These are phyloP conservation scores for Testicularia cyperi DNA, from an alignment of 1,284 basidiomycete genomes.

Conservation along the genomic window DNA sequence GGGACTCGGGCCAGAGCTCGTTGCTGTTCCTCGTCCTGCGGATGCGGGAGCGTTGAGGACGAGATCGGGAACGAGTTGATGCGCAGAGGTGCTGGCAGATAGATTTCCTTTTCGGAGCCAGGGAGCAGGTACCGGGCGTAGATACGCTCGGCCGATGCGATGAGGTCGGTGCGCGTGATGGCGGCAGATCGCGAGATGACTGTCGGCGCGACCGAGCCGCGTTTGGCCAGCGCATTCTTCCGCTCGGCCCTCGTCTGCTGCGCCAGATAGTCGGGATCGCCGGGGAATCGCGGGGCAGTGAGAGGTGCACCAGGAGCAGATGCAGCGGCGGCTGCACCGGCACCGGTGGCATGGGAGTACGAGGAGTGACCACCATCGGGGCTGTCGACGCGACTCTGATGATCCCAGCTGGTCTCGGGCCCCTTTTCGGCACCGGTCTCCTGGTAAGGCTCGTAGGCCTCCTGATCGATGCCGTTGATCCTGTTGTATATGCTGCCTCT, in stretches of 20 bases:
- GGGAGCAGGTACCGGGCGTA: conserved; percentile 82
- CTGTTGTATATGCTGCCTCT: conserved; percentile 86
- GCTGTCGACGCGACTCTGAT: conserved; percentile 28
- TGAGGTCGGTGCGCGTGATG: conserved; percentile 83
- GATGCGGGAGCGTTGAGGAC: conserved; percentile 69
- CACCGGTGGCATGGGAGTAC: conserved; percentile 18
- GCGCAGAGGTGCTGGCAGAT: conserved; percentile 69
- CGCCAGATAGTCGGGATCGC: conserved; percentile 52
- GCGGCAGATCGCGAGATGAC: conserved; percentile 81
- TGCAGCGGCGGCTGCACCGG: conserved; percentile 7
- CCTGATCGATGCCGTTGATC: conserved; percentile 71
- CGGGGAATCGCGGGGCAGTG: conserved; percentile 46
- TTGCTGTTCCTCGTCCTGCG: conserved; percentile 69
- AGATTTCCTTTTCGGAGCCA: conserved; percentile 76
- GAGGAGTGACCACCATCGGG: conserved; percentile 28
- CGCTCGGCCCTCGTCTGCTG: conserved; percentile 41
- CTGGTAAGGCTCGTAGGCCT: conserved; percentile 3
- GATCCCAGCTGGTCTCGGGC: conserved; percentile 21
- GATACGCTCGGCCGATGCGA: conserved; percentile 91
- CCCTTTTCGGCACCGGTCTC: conserved; percentile 2
- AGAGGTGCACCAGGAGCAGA: conserved; percentile 4
- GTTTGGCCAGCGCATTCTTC: conserved; percentile 46
- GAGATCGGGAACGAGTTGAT: conserved; percentile 63
- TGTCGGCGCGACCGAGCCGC: conserved; percentile 49
- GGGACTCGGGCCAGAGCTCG: conserved; percentile 84